Evolutionary conservation across 495 filamentous ascomycete genomes (phyloP), one percentile per base, ranked within the genome.

Genomic region (Penicillium daleae): DNA sequence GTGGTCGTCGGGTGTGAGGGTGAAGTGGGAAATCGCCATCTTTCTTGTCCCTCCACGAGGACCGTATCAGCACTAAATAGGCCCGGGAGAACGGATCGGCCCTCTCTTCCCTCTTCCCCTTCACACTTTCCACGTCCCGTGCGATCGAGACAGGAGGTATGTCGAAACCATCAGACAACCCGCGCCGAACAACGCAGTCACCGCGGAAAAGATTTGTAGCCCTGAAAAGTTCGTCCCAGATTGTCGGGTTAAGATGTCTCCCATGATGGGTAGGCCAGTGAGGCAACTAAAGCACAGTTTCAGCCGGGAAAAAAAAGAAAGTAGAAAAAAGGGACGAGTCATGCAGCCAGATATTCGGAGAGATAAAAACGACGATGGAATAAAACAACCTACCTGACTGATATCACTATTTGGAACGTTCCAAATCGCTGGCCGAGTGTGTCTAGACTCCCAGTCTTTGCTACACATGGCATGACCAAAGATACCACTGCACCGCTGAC

Each of bases 381-480:
- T 22, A 17, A 19, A 17, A 15, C 5, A 1, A 39, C 35, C 35
- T 15, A 56, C 54, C 60, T 60, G 46, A 72, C 50, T 6, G 66
- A 66, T 26, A 76, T 69, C 6, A 73, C 66, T 35, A 67, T 27
- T 59, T 74, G 35, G 35, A 39, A 39, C 1, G 69, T 68, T n/a
- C 71, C 69, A 48, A 71, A 69, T 27, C 74, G 57, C 62, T 70
- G 65, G 4, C 35, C 35, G 70, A 67, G 33, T 68, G 42, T 35
- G 63, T 67, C 5, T 69, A 63, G 35, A 39, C 15, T 39, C 2
- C 35, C 35, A 3, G 35, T 48, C 73, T 72, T 72, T 8, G 72
- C 76, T 8, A 71, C 73, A 62, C 72, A 77, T 9, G 76, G 70
- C 65, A 76, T 74, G 2, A 39, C 13, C 35, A 39, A 17, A 17